phyloP scores from a whole-genome alignment of 495 filamentous ascomycete genomes.

The Lasiosphaeria hispida region DNA sequence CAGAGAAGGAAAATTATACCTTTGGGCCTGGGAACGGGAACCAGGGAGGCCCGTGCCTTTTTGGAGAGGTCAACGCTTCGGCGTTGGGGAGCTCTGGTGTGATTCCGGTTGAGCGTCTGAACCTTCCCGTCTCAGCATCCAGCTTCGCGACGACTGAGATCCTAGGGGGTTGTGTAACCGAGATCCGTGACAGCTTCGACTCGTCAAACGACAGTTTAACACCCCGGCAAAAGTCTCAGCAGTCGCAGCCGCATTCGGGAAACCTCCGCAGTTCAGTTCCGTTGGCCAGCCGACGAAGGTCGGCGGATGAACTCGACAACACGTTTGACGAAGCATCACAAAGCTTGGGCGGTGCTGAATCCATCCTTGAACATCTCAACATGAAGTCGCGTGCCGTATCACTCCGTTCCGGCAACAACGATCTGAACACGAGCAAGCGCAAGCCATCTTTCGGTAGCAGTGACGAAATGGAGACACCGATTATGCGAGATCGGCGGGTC shows the following conservation, averaged over 20 bases:
- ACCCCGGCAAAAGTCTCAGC: conserved; percentile 31
- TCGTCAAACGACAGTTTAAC: conserved; percentile 37
- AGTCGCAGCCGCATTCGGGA: conserved; percentile 13
- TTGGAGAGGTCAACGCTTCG: conserved; percentile 76
- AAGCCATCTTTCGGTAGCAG: conserved; percentile 39
- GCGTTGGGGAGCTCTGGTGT: conserved; percentile 60
- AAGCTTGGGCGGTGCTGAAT: conserved; percentile 44
- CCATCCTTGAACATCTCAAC: conserved; percentile 41
- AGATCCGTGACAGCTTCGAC: conserved; percentile 45
- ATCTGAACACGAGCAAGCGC: conserved; percentile 44
- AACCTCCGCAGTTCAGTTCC: conserved; percentile 15
- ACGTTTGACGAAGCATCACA: conserved; percentile 38
- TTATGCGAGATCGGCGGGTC: conserved; percentile 29
- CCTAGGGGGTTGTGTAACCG: conserved; percentile 23
- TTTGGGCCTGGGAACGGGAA: conserved; percentile 28
- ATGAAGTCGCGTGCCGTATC: conserved; percentile 38
- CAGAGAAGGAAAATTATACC: conserved; percentile 44
- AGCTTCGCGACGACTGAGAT: conserved; percentile 35
- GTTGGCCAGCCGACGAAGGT: conserved; percentile 25
- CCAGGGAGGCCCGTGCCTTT: conserved; percentile 51
- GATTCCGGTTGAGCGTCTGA: conserved; percentile 41
- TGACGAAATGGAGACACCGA: conserved; percentile 32
- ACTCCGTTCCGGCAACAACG: conserved; percentile 22
- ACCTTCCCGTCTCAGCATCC: conserved; percentile 40
- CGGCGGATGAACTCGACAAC: conserved; percentile 37